A percentile compares a stretch with the other conserved stretches of the same genome.
phyloP scores from a whole-genome alignment of 176 grass and related monocot genomes.

The Triticum urartu region DNA sequence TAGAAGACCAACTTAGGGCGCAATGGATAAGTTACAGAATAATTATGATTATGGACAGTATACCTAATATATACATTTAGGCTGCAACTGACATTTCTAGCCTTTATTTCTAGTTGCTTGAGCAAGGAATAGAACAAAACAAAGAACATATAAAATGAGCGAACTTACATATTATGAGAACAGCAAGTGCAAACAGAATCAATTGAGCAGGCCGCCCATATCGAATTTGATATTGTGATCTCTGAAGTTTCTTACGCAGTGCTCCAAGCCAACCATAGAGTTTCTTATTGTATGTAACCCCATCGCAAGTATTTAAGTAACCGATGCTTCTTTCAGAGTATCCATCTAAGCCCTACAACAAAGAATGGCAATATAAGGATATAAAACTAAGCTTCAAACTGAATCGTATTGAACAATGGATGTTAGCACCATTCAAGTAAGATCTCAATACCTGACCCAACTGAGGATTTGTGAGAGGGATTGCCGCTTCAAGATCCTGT shows the following conservation, averaged over 20 bases:
- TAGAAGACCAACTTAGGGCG: background rate
- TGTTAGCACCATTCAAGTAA: conserved; percentile 16
- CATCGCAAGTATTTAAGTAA: conserved; percentile 57
- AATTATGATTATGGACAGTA: background rate
- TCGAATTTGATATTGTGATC: conserved; percentile 77
- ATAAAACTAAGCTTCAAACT: background rate
- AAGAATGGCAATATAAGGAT: conserved; percentile 8
- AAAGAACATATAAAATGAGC: background rate
- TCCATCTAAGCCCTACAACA: conserved; percentile 41
- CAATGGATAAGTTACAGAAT: background rate
- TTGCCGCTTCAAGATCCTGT: conserved; percentile 42
- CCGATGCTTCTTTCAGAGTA: conserved; percentile 66
- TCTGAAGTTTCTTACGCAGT: conserved; percentile 63
- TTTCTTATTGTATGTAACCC: conserved; percentile 59
- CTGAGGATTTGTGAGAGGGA: conserved; percentile 61
- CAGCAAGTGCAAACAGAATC: conserved; percentile 32
- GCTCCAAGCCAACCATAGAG: conserved; percentile 70
- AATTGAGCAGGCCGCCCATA: conserved; percentile 52
- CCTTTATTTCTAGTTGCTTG: background rate
- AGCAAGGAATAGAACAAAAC: conserved; percentile 17
- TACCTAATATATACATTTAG: background rate
- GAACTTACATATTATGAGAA: conserved; percentile 55
- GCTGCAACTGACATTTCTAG: background rate
- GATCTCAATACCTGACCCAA: conserved; percentile 46
- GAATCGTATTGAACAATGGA: conserved; percentile 17